Base-by-base conservation (phyloP, 2,329 filamentous ascomycete species). In the Thielaviopsis populi region DNA sequence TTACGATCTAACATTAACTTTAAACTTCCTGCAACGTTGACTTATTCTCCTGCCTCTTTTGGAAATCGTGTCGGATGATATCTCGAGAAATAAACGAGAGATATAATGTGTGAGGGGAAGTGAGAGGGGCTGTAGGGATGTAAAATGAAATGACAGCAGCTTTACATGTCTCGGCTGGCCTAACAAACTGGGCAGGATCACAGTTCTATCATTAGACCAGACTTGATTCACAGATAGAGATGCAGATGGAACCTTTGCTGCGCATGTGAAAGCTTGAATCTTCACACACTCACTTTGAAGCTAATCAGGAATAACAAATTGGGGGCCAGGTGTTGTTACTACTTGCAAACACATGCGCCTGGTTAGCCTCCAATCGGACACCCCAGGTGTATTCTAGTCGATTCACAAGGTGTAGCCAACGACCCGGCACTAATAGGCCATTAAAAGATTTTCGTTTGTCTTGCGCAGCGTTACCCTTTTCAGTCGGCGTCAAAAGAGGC, bases 1-100 rank as follows among this genome's bases (percentile, higher is more conserved):
- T 27, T 10, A 24, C 46, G 46, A 50, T 50, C 22, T 50, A 22
- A 50, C 46, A 50, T 50, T 27, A 50, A 50, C 19, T 50, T 50
- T 50, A 50, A 50, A 50, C 46, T 50, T 50, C 22, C 19, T 15
- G 24, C 46, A 22, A 50, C 5, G 46, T 11, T 15, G 15, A 3
- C 54, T 46, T 53, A 50, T 56, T 54, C 64, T 66, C 64, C 64
- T 66, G 58, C 64, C 64, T 58, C 60, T 66, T 58, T 61, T 27
- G 64, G 64, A 59, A 63, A 48, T 58, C 33, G 41, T 17, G 27
- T 37, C 19, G 46, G n/a, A 42, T 33, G 37, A n/a, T 37, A 19
- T 15, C 46, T 5, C 24, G 46, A 48, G 24, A 62, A 30, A 19
- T 19, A 11, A 40, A 41, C 27, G 53, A 46, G 41, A 43, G 33